Conservation (phyloP, 2,329 filamentous ascomycete species). For the Knufia fluminis region DNA sequence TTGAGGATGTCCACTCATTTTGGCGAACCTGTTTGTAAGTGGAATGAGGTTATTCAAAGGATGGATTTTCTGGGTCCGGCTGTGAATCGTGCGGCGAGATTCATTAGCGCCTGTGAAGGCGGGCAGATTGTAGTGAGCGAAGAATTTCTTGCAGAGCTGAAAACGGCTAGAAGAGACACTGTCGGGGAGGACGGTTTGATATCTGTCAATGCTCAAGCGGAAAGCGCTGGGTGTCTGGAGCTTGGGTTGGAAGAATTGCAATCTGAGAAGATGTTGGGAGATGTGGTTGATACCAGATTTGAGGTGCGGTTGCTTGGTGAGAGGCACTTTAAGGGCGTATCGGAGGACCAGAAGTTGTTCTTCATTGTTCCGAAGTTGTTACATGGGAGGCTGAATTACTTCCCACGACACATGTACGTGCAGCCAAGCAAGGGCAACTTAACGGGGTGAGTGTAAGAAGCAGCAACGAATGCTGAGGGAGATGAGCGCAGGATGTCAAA, state of each 20-base stretch:
- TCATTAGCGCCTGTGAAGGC: conserved; percentile 19
- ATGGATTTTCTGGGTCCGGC: conserved; percentile 21
- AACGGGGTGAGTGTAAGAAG: no score
- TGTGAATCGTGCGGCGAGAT: conserved; percentile 20
- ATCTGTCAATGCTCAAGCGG: neutral
- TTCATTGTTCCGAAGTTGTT: conserved; percentile 18
- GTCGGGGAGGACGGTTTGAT: neutral
- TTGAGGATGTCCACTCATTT: conserved; percentile 19
- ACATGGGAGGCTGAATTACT: conserved; percentile 16
- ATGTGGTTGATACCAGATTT: conserved; percentile 14
- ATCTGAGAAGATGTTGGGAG: neutral
- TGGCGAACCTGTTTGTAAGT: conserved; percentile 18
- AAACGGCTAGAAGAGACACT: neutral
- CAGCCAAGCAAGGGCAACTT: conserved; percentile 17
- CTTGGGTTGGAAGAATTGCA: conserved; percentile 1
- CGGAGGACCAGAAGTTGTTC: conserved; percentile 16
- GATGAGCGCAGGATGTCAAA: no score
- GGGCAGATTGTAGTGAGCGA: conserved; percentile 20
- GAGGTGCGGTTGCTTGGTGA: conserved; percentile 15
- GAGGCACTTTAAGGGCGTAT: conserved; percentile 17
- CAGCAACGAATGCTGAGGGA: no score
- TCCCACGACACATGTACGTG: conserved; percentile 18
- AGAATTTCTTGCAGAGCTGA: conserved; percentile 16
- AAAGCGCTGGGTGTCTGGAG: neutral
- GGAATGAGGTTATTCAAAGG: conserved; percentile 20